Conservation (phyloP, 192 early-diverging fungal genomes). For the Coemansia erecta region DNA sequence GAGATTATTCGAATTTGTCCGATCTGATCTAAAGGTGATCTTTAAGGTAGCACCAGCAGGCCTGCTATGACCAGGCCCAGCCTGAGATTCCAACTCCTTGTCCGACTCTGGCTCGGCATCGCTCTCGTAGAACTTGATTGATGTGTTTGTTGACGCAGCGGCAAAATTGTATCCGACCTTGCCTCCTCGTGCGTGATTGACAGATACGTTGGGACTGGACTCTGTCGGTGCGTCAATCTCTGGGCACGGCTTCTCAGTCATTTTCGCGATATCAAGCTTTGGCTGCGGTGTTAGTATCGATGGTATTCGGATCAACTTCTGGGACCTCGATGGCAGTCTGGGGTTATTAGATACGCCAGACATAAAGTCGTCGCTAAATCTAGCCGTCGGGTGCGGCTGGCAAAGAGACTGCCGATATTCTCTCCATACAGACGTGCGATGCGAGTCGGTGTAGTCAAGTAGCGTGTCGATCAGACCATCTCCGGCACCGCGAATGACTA, state of each 20-base stretch:
- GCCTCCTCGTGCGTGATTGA: conserved; percentile 12
- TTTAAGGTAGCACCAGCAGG: too few species aligned
- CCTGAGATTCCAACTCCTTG: neutral
- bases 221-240: neutral
- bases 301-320: neutral
- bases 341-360: neutral
- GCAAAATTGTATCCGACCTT: conserved; percentile 34
- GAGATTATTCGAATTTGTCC: too few species aligned
- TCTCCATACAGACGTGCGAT: conserved; percentile 21
- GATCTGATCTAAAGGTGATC: too few species aligned
- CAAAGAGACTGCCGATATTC: conserved; percentile 22
- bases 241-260: neutral
- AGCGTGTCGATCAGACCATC: conserved; percentile 8
- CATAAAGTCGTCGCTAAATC: conserved; percentile 29
- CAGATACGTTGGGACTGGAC: neutral
- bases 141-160: conserved; percentile 12
- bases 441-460: conserved; percentile 7
- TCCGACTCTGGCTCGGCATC: conserved; percentile 1
- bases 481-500: conserved; percentile 10
- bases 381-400: conserved; percentile 18
- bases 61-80: too few species aligned
- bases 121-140: conserved; percentile 2
- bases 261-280: neutral
- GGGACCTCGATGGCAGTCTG: neutral
- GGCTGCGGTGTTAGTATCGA: conserved; percentile 1